phyloP scores from a whole-genome alignment of 1,284 basidiomycete genomes.

The Puccinia horiana region DNA sequence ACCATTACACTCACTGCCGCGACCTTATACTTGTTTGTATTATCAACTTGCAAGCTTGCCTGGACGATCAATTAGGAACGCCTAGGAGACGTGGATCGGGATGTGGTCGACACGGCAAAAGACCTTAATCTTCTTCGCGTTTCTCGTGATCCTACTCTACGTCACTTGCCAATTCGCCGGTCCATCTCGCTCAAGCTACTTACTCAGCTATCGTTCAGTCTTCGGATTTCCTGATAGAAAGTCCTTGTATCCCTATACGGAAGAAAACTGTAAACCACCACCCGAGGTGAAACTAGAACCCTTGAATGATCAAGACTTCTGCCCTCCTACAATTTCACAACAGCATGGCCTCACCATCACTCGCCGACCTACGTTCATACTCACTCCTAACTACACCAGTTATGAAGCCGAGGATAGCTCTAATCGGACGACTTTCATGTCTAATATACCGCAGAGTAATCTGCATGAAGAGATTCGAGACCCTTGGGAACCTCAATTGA shows the following conservation, averaged over 20 bases:
- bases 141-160: background rate
- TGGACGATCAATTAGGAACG: background rate
- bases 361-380: slow-evolving; percentile 26
- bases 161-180: background rate
- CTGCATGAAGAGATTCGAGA: background rate
- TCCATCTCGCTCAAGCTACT: background rate
- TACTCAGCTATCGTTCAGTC: slow-evolving; percentile 4
- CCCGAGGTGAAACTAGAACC: background rate
- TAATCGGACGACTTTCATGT: background rate
- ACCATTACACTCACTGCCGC: background rate
- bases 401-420: background rate
- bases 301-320: slow-evolving; percentile 43
- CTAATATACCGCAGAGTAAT: background rate
- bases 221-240: slow-evolving; percentile 22
- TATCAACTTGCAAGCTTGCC: background rate
- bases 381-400: background rate
- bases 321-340: slow-evolving; percentile 20
- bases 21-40: background rate
- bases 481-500: background rate
- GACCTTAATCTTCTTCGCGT: background rate
- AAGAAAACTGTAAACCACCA: slow-evolving; percentile 15
- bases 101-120: background rate
- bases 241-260: slow-evolving; percentile 14
- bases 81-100: background rate
- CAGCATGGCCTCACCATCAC: slow-evolving; percentile 17